Evolutionary conservation across 371 early-diverging fungal species (phyloP).

Genomic region (Sporodiniella umbellata): DNA sequence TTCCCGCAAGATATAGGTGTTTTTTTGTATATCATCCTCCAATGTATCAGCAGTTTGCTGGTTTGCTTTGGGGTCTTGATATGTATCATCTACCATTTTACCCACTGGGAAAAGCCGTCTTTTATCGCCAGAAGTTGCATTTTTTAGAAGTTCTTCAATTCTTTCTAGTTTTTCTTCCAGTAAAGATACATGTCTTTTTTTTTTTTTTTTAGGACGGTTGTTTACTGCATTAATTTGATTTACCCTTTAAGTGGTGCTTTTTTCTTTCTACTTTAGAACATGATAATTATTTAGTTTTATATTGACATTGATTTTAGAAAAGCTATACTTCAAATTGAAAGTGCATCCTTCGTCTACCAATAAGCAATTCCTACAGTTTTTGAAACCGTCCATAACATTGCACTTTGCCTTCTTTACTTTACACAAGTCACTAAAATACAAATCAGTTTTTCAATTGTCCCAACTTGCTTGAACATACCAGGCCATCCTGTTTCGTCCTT

Average conservation of each 20-base stretch:
- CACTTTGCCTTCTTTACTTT: slow-evolving; percentile 25
- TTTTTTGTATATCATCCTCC: not conserved
- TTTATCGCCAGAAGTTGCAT: not conserved
- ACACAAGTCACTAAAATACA: slow-evolving; percentile 18
- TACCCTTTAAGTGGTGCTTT: slow-evolving; percentile 28
- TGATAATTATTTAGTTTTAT: too few species aligned
- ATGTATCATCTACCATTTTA: too few species aligned
- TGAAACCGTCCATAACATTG: slow-evolving; percentile 4
- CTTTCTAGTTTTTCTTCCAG: slow-evolving; percentile 10
- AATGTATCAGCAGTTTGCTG: not conserved
- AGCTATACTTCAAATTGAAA: slow-evolving; percentile 16
- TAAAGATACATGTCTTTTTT: slow-evolving; percentile 1
- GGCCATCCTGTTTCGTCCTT: too few species aligned
- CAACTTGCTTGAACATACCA: too few species aligned
- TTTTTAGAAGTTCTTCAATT: slow-evolving; percentile 8
- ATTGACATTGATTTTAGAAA: too few species aligned
- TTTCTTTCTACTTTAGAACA: slow-evolving; percentile 16
- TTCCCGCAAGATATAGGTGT: not conserved
- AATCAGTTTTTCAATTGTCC: not conserved
- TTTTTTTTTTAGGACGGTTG: not conserved
- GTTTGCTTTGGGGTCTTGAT: not conserved
- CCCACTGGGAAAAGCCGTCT: too few species aligned
- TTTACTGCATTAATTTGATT: not conserved
- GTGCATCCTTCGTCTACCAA: slow-evolving; percentile 14
- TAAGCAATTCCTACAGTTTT: slow-evolving; percentile 21